Base-by-base conservation (phyloP, 371 early-diverging fungal species). In the Zopfochytrium polystomum region DNA sequence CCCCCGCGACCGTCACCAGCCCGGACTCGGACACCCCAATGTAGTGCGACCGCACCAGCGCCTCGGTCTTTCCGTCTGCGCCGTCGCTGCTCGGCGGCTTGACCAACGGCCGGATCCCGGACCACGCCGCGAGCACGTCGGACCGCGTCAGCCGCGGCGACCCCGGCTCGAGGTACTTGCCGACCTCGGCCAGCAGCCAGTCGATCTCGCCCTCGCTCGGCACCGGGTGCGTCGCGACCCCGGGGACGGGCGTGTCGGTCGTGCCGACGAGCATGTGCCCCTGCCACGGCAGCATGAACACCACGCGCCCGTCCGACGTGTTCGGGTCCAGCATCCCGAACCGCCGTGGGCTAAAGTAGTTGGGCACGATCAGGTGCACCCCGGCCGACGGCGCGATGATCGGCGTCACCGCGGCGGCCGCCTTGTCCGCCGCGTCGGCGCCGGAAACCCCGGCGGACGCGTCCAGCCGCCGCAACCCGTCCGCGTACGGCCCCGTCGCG, bases 251-350 rank as follows among this genome's bases (percentile, higher is more conserved):
- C 38, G 18, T 22, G 52, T 50, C 68, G 27, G 99, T 99, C 22
- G 96, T 95, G 33, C 99, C 99, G 18, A 92, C 97, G 66, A 99
- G 88, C 30, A 89, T 87, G 71, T 88, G 88, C 31, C 93, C 94
- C 72, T 94, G 89, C 97, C 98, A 99, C 7, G 99, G 99, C 61
- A 99, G 70, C 73, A 99, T 90, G 84, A 98, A 99, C 54, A 98
- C 88, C 31, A 99, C 95, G 71, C 99, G 88, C 20, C 95, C 95
- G 78, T 99, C 98, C 58, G 84, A 85, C 2, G 99, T 98, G 23
- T 84, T 82, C 13, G 97, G 95, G 73, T 99, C 95, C 49, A 99
- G 70, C 61, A 99, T 75, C 44, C 99, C 99, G 92, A 96, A 92
- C 75, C 90, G 85, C 53, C 86, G 82, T 34, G 98, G 95, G 45